Base-by-base conservation (phyloP, 2,329 filamentous ascomycete species). In the Exophiala xenobiotica region DNA sequence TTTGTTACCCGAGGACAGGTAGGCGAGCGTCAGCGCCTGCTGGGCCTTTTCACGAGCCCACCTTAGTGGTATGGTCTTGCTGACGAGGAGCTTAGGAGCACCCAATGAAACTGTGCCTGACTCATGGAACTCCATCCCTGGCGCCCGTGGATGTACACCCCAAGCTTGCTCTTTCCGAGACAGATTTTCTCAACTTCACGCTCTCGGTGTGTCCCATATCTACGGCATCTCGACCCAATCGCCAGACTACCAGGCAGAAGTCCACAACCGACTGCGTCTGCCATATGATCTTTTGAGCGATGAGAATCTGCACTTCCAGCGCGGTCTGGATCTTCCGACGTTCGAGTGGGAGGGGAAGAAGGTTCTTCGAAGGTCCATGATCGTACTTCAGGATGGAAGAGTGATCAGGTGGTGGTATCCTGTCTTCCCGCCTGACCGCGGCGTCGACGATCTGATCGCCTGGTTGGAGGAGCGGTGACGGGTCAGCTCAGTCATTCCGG, bases 121-220 rank as follows among this genome's bases (percentile, higher is more conserved):
- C 22, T 61, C 65, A 9, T 74, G 70, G 71, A 70, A 74, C 58
- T 54, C 63, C 12, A 74, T 74, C 46, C 70, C 70, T 3, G 71
- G 73, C 22, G 72, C 72, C 6, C 61, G 70, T 50, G 72, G 71
- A 46, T 75, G 71, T 59, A 73, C 73, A 11, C 69, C 70, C 4
- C 70, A 73, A 63, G 70, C 71, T 11, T 74, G 73, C 60, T 68
- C 67, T 8, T 74, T 75, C 63, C 67, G 69, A 19, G 70, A 73
- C 56, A 56, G 59, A 4, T 56, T 62, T 2, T 41, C 61, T 3
- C 62, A 67, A 8, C 61, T 72, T 12, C 43, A 54, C n/a, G 38
- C 53, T 2, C 48, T 58, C 5, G 67, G 68, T 4, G 65, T 72
- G 0, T 57, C 54, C 26, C 60, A 65, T 20, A 62, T 74, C 23